These are phyloP conservation scores for Kalanchoe fedtschenkoi DNA, from an alignment of 164 flowering plant species.

Conservation along the genomic window DNA sequence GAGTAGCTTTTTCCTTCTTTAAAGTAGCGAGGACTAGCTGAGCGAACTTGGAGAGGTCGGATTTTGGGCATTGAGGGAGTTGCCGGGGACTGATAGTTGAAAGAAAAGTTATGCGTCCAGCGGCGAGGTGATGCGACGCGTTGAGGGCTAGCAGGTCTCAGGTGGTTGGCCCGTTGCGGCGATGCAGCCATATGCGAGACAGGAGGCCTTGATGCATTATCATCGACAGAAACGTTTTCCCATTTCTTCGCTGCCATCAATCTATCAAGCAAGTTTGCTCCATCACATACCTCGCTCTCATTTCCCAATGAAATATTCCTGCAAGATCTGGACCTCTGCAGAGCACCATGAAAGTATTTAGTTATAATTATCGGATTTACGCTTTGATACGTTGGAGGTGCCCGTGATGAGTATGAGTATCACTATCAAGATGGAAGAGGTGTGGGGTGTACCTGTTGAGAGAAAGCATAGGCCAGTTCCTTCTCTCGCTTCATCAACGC, in stretches of 20 bases:
- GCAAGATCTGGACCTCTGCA: conserved; percentile 34
- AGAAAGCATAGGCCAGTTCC: conserved; percentile 47
- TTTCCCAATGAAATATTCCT: conserved; percentile 29
- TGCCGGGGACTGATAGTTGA: conserved; percentile 12
- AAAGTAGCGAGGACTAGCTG: conserved; percentile 27
- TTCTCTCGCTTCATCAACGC: conserved; percentile 46
- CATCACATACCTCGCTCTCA: conserved; percentile 32
- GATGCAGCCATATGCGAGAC: conserved; percentile 11
- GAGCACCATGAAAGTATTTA: not conserved
- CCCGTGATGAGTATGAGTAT: too few relatives aligned
- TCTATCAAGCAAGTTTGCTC: conserved; percentile 45
- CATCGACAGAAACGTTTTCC: conserved; percentile 66
- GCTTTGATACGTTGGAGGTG: too few relatives aligned
- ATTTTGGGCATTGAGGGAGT: conserved; percentile 19
- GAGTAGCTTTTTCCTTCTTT: conserved; percentile 16
- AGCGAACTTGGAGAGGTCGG: conserved; percentile 17
- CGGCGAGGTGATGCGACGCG: conserved; percentile 11
- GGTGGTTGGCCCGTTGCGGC: too few relatives aligned
- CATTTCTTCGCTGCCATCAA: conserved; percentile 60
- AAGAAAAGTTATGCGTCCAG: conserved; percentile 3
- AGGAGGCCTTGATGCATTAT: conserved; percentile 42
- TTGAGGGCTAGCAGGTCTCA: too few relatives aligned
- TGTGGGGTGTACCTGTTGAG: conserved; percentile 83
- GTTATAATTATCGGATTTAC: too few relatives aligned
- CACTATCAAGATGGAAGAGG: too few relatives aligned